phyloP scores from a whole-genome alignment of 441 rosid genomes.

The Kokia cookei region DNA sequence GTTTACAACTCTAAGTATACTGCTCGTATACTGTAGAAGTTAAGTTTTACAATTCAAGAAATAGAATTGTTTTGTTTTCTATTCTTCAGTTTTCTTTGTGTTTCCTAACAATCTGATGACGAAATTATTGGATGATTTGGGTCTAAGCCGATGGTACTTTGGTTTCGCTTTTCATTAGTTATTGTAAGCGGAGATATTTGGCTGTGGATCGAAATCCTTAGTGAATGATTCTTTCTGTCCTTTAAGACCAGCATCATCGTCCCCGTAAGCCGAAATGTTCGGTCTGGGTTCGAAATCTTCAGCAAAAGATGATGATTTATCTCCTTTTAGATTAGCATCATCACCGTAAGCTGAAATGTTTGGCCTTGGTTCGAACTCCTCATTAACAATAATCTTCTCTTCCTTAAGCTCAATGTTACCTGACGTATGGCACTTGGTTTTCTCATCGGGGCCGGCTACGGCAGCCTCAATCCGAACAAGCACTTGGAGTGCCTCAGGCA shows the following conservation, averaged over 20 bases:
- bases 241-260: background rate
- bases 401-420: background rate
- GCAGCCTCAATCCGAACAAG: background rate
- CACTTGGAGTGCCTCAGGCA: constrained; percentile 19
- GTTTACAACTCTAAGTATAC: too few species aligned
- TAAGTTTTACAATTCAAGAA: too few species aligned
- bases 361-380: background rate
- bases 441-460: background rate
- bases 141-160: too few species aligned
- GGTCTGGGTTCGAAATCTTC: background rate
- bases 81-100: too few species aligned
- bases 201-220: background rate
- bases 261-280: background rate
- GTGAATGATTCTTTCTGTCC: background rate
- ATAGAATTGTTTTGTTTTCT: too few species aligned
- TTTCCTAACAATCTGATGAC: too few species aligned
- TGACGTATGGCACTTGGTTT: constrained; percentile 7
- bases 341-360: background rate
- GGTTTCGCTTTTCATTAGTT: too few species aligned
- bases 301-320: background rate
- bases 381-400: constrained; percentile 1
- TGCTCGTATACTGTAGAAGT: too few species aligned
- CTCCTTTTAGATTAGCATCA: background rate
- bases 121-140: too few species aligned
- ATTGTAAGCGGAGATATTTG: background rate